phyloP scores from a whole-genome alignment of 2,329 filamentous ascomycete species.

The Colletotrichum camelliae region DNA sequence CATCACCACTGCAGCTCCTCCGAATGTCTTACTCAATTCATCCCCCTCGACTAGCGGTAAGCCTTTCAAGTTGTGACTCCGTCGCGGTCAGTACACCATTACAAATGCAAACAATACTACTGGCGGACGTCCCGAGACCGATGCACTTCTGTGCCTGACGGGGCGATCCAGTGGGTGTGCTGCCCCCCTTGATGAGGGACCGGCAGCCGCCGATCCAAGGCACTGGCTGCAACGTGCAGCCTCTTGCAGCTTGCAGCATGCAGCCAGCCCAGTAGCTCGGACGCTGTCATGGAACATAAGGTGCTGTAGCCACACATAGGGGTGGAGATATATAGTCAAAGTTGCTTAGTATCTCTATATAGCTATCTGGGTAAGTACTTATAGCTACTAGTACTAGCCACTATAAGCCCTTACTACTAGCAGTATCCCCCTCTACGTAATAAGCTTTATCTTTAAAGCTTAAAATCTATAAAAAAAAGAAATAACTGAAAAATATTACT shows the following conservation, averaged over 20 bases:
- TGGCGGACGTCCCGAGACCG: neutral
- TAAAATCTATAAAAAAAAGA: too few relatives aligned
- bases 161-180: neutral
- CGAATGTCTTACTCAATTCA: neutral
- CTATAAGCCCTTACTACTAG: too few relatives aligned
- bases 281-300: neutral
- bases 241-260: neutral
- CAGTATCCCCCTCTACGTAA: too few relatives aligned
- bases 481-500: too few relatives aligned
- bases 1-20: neutral
- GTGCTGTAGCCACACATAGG: too few relatives aligned
- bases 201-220: neutral
- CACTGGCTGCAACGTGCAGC: neutral
- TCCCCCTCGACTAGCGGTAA: neutral
- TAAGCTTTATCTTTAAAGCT: too few relatives aligned
- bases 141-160: neutral
- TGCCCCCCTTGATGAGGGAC: neutral
- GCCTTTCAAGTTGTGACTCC: neutral
- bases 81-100: neutral
- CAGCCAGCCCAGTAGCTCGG: neutral
- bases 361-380: too few relatives aligned
- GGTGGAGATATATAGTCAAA: too few relatives aligned
- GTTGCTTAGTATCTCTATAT: too few relatives aligned
- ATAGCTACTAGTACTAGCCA: too few relatives aligned
- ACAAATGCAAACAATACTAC: conserved; percentile 4